A percentile compares a stretch with the other conserved stretches of the same genome.
These are phyloP conservation scores for Beauveria sp. DNA, from an alignment of 2,329 filamentous ascomycete genomes.

Conservation along the genomic window DNA sequence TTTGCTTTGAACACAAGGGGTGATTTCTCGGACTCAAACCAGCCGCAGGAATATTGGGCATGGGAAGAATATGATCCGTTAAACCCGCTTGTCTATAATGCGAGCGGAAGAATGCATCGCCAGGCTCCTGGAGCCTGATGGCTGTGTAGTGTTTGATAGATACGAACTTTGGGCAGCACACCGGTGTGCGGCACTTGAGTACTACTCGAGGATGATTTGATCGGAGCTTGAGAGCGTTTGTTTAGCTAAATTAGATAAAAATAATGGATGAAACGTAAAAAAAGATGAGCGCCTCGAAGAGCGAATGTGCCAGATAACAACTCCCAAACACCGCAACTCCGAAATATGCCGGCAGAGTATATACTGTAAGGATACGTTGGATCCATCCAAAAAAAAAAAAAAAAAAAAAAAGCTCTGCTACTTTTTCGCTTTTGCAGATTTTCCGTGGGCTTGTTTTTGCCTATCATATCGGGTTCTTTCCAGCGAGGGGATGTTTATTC, in stretches of 20 bases:
- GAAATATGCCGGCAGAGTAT: slow-evolving; percentile 5
- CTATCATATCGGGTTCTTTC: neutral
- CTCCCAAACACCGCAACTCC: slow-evolving; percentile 6
- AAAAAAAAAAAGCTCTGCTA: neutral
- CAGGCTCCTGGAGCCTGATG: neutral
- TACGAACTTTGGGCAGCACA: neutral
- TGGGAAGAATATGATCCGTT: slow-evolving; percentile 8
- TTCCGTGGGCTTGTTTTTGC: too few relatives aligned
- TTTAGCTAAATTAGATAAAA: neutral
- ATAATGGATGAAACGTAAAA: neutral
- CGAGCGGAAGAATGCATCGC: neutral
- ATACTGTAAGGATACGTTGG: neutral
- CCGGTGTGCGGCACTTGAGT: neutral
- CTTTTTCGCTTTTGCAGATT: neutral
- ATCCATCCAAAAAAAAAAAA: neutral
- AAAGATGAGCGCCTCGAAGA: neutral
- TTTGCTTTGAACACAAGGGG: slow-evolving; percentile 20
- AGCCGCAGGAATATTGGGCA: slow-evolving; percentile 1
- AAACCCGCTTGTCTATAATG: neutral
- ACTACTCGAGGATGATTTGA: neutral
- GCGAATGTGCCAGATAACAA: neutral
- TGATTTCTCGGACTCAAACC: neutral
- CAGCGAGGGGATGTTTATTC: slow-evolving; percentile 48
- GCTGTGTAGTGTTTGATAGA: neutral
- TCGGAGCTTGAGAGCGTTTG: neutral